Base-by-base conservation (phyloP, 169 alveolate species). In the Babesia microti region DNA sequence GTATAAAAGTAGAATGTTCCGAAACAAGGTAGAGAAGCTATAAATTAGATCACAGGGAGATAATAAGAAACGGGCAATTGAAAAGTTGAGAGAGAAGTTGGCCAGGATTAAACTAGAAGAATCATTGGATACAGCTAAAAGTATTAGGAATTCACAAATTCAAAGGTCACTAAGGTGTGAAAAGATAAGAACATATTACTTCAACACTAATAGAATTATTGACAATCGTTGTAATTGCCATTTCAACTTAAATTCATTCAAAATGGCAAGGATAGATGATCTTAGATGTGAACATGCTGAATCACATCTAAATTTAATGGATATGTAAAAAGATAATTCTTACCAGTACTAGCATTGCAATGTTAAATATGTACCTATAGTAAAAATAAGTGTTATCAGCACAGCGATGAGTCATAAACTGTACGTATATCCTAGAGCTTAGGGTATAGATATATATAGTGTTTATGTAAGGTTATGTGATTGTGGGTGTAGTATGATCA, bases 211-310 rank as follows among this genome's bases (percentile, higher is more conserved):
- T 37, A 59, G 40, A 28, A 50, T 65, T 36, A 55, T 65, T 21
- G 41, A 65, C 42, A 53, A 65, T 43, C 41, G 76, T n/a, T 65
- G 76, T 43, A 69, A 69, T 3, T 65, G 76, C 49, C 53, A 65
- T 24, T 65, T 42, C 58, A 55, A 56, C 56, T 56, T 65, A 6
- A 41, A 53, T 36, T 54, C 46, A 54, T 65, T 65, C 43, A 40
- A 35, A 18, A 22, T 28, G 18, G 33, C 32, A 22, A 36, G 28
- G 6, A 54, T 65, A 9, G 76, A 65, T 1, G 52, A 65, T 5
- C 54, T 65, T 27, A 61, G 46, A 30, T 65, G 76, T 35, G 48
- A 59, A 6, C 76, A 65, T 48, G n/a, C n/a, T n/a, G n/a, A n/a
- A n/a, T n/a, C n/a, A n/a, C n/a, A n/a, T n/a, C n/a, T n/a, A n/a